Evolutionary conservation across 2,329 filamentous ascomycete species (phyloP), one percentile per base, ranked within the genome.

Genomic region (Neonectria hederae): DNA sequence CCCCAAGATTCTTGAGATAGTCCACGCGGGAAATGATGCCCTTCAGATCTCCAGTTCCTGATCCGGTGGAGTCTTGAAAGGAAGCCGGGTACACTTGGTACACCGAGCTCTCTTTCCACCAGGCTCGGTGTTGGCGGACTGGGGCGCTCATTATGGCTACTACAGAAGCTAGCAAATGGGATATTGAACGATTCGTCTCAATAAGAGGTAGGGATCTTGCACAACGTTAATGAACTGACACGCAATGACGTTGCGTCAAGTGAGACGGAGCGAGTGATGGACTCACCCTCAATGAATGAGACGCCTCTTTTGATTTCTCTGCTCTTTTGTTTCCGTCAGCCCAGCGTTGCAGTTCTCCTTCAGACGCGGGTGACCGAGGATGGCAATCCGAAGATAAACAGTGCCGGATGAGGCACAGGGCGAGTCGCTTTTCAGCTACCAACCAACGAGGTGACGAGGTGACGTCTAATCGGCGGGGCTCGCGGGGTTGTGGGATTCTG

Each of bases 11-110:
- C 65, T 83, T 79, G 62, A 87, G 79, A 68, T 88, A 87, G 72
- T 87, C 84, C 19, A 88, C 77, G 53, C 84, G 81, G 17, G 83
- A 83, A 54, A 87, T 86, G 68, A 89, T 86, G 40, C 87, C 86
- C 51, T 81, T 82, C n/a, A 89, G 76, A 65, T 88, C 86, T 43
- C 86, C 86, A 51, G 83, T 76, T 5, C 86, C 86, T 61, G 85
- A 83, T 43, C 83, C 84, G 21, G 84, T 87, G 45, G 83, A 84
- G 73, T 88, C 86, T 66, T 86, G 83, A 78, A 89, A 89, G 26
- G 84, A 87, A n/a, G 87, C 83, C 2, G 86, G 86, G 72, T 89
- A 89, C 65, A 89, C 83, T 67, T 89, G 86, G 72, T 89, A 89
- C 22, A 89, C 84, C 10, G 84, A 81, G 54, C 81, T 83, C 73